These are phyloP conservation scores for Sporothrix brasiliensis DNA, from an alignment of 2,329 filamentous ascomycete species.

Conservation along the genomic window DNA sequence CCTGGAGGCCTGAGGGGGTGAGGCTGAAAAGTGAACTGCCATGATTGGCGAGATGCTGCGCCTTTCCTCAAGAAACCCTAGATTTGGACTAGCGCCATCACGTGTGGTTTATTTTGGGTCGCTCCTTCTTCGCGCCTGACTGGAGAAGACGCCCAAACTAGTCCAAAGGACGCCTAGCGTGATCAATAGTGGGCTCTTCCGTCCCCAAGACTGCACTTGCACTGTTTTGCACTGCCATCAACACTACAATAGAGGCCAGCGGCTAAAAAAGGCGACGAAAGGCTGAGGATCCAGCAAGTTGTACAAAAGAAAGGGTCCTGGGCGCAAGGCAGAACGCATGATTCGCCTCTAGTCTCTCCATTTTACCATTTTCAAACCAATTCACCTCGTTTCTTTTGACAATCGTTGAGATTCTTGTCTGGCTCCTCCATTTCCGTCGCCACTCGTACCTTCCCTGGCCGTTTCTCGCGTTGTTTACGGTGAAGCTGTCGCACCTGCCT, in stretches of 20 bases:
- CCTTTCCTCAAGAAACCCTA: background rate
- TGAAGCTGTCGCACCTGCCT: slow-evolving; percentile 2
- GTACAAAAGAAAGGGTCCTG: slow-evolving; percentile 17
- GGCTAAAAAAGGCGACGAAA: slow-evolving; percentile 19
- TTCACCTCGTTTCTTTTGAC: background rate
- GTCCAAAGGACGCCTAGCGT: background rate
- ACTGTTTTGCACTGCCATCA: background rate
- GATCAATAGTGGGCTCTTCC: background rate
- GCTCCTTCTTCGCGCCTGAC: background rate
- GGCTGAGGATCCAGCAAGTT: slow-evolving; percentile 8
- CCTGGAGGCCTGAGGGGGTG: slow-evolving; percentile 4
- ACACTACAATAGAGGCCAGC: background rate
- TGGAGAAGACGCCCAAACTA: background rate
- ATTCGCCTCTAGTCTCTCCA: slow-evolving; percentile 3
- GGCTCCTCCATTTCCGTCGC: background rate
- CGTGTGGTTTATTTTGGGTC: background rate
- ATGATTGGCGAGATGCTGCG: slow-evolving; percentile 14
- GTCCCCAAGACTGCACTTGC: background rate
- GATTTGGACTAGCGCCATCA: background rate
- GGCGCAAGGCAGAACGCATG: slow-evolving; percentile 24
- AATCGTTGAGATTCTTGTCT: slow-evolving; percentile 8
- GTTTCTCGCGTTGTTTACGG: background rate
- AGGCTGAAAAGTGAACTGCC: background rate
- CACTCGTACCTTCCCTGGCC: slow-evolving; percentile 6
- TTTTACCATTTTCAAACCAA: background rate